Percentiles rank a stretch among this genome's conserved stretches.
Evolutionary conservation across 1,284 basidiomycete species (phyloP).

Genomic region (Volvariella volvacea): DNA sequence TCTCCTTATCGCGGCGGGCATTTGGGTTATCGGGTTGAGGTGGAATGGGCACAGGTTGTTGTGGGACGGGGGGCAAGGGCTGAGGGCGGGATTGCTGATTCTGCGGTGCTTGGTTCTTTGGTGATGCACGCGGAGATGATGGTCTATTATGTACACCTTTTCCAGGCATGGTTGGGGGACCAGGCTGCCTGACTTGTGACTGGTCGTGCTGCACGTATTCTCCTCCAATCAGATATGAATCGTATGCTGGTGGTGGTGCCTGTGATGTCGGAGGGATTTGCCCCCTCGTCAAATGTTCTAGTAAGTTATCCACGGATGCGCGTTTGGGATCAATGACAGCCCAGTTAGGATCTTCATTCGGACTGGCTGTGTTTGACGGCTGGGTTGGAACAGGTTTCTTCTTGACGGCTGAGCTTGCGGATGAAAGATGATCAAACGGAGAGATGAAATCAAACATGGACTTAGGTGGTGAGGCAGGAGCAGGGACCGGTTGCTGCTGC

Average conservation of each 20-base stretch:
- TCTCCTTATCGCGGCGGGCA: conserved; percentile 56
- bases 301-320: conserved; percentile 68
- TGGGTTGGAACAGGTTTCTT: conserved; percentile 54
- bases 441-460: conserved; percentile 80
- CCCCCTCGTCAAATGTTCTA: conserved; percentile 61
- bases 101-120: conserved; percentile 43
- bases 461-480: conserved; percentile 61
- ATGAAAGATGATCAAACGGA: conserved; percentile 69
- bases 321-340: conserved; percentile 59
- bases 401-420: conserved; percentile 38
- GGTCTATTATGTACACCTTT: conserved; percentile 37
- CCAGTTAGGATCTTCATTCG: conserved; percentile 50
- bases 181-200: conserved; percentile 21
- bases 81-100: conserved; percentile 28
- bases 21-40: conserved; percentile 16
- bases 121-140: conserved; percentile 56
- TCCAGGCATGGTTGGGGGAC: conserved; percentile 45
- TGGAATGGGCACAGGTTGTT: conserved; percentile 22
- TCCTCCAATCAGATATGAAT: conserved; percentile 34
- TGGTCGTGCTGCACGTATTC: conserved; percentile 45
- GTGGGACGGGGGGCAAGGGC: conserved; percentile 40
- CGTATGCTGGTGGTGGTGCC: conserved; percentile 27
- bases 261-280: conserved; percentile 34
- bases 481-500: conserved; percentile 24
- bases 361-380: conserved; percentile 32